Base-by-base conservation (phyloP, 768 basidiomycete genomes). In the Podaxis pistillaris region DNA sequence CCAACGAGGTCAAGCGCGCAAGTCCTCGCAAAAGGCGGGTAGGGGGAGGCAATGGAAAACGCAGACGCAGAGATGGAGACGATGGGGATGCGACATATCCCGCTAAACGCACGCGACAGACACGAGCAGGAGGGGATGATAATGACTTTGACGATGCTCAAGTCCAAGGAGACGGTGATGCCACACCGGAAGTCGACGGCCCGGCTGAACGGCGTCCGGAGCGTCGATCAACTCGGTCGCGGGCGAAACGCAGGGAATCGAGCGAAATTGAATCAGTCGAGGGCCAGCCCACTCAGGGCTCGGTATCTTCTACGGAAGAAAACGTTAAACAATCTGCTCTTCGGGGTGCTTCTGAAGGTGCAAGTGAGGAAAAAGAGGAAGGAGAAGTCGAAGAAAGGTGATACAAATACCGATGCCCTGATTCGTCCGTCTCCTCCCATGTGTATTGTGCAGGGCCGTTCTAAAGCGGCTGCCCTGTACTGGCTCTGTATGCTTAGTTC, bases 61-160 rank as follows among this genome's bases (percentile, higher is more conserved):
- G 88, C 58, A 86, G 81, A 69, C 78, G 87, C 22, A 86, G 77
- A 68, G 86, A 87, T 36, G 72, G 69, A 6, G 87, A 89, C 49
- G 86, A 88, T 51, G 83, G 81, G 12, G 87, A 89, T 65, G 79
- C 83, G 1, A 82, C 84, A n/a, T 89, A 88, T 68, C 87, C 88
- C n/a, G 85, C 87, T 11, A 90, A 88, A 73, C 81, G 86, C 26
- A 78, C 85, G 19, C 81, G 88, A 28, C 60, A 62, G 17, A 47
- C 52, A 5, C 60, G 53, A 47, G 53, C 11, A 19, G 60, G 51
- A 4, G 53, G 52, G 24, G 53, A 55, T 30, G 60, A 62, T 13
- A 62, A 46, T 33, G 60, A 62, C 19, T 17, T 55, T 13, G 53
- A 62, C 33, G 60, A 46, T 26, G 19, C 28, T 26, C 58, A 51